phyloP scores from a whole-genome alignment of 495 filamentous ascomycete genomes.

The Tuber aestivum region DNA sequence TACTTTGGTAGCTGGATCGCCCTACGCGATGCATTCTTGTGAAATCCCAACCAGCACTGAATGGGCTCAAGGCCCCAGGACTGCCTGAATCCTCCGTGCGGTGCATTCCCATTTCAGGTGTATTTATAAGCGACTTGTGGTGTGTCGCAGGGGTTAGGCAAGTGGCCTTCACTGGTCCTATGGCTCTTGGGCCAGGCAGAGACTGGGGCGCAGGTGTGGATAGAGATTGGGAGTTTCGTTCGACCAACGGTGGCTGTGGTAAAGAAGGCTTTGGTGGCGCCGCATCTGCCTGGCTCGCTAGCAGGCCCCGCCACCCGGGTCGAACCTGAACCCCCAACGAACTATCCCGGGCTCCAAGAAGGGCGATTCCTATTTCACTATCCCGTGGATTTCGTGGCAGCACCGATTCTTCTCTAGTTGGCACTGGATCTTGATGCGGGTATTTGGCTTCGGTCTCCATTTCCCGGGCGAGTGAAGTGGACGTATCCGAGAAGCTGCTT shows the following conservation, averaged over 20 bases:
- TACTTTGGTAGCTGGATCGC: neutral
- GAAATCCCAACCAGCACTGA: neutral
- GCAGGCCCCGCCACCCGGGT: neutral
- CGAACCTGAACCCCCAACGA: neutral
- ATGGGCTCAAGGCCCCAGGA: neutral
- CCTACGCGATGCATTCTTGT: neutral
- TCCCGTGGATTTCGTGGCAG: neutral
- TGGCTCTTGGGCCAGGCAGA: neutral
- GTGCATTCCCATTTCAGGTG: neutral
- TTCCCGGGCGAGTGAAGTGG: neutral
- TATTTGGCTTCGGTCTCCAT: neutral
- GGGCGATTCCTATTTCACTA: neutral
- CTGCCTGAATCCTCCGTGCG: neutral
- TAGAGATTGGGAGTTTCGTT: neutral
- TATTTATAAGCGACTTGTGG: neutral
- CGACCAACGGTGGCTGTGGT: neutral
- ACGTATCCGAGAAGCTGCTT: neutral
- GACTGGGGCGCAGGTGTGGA: neutral
- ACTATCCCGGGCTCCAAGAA: neutral
- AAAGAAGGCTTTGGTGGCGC: neutral
- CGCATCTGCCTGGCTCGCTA: neutral
- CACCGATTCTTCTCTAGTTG: neutral
- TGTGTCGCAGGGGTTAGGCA: neutral
- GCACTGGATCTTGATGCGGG: neutral
- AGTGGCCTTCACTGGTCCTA: neutral